Base-by-base conservation (phyloP, 2,329 filamentous ascomycete species). In the Cladosporium colombiae region DNA sequence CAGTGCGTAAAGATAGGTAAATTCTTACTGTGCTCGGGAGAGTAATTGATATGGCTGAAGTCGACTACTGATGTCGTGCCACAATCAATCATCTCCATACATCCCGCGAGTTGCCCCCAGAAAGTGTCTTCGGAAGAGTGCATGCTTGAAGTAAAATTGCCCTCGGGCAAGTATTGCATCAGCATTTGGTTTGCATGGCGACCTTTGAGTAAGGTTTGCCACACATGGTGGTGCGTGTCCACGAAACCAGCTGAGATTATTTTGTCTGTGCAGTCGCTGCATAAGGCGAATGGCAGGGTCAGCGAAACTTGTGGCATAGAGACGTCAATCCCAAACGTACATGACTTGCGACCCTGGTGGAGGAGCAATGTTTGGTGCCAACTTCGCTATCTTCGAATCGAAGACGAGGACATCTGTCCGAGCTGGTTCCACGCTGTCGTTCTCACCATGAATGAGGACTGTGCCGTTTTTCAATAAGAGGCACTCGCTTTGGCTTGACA, bases 191-290 rank as follows among this genome's bases (percentile, higher is more conserved):
- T 70, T 0, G 74, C 75, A 73, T 78, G 76, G 18, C 75, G 70
- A 1, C 77, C 77, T 65, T 78, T 79, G 16, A 80, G 70, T 64
- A 78, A 74, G 0, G 78, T 79, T 68, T 83, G 80, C 81, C 81
- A 84, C 8, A 81, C 69, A 71, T 84, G 81, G 53, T 79, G 77
- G 59, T 81, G 80, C 1, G 79, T 80, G 68, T 81, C 79, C 56
- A 82, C 73, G 68, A 82, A 81, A 2, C 80, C 80, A 0, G 80
- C 79, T 1, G 74, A 78, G 44, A 81, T 70, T 25, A 81, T 74
- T 66, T 78, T 80, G 68, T 71, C 74, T 0, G 71, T 71, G 57
- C 78, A 81, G 67, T 84, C 78, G 29, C 52, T 55, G 29, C n/a
- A 21, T 11, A 10, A 5, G 10, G 27, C 50, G 18, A 33, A 21